Conservation (phyloP, 2,329 filamentous ascomycete genomes). For the Keithomyces neogunnii region DNA sequence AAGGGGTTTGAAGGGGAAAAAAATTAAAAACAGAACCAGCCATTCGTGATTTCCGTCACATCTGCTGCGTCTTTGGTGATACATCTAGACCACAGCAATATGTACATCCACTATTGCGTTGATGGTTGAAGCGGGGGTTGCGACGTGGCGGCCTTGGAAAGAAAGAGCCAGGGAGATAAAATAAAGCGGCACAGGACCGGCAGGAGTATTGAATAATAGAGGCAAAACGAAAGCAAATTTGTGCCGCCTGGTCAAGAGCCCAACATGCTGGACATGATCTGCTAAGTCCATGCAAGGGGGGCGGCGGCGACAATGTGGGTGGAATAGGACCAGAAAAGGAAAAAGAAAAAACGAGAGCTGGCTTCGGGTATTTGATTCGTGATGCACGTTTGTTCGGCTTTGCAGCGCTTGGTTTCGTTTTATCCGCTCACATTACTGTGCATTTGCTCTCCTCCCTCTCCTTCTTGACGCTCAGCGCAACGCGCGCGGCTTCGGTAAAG, state of each 20-base stretch:
- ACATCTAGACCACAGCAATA: neutral
- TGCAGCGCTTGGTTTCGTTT: neutral
- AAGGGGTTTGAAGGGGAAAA: neutral
- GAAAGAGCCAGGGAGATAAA: neutral
- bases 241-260: too few relatives aligned
- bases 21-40: too few relatives aligned
- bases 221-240: too few relatives aligned
- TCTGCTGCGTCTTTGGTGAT: too few relatives aligned
- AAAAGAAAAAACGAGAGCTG: neutral
- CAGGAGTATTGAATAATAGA: neutral
- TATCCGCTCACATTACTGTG: slow-evolving; percentile 43
- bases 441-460: slow-evolving; percentile 56
- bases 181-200: neutral
- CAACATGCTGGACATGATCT: too few relatives aligned
- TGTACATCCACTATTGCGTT: neutral
- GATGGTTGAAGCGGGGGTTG: neutral
- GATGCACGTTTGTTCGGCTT: neutral
- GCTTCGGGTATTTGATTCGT: slow-evolving; percentile 5
- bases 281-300: too few relatives aligned
- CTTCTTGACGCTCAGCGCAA: slow-evolving; percentile 69
- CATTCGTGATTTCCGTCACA: too few relatives aligned
- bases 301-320: neutral
- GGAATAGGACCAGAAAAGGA: neutral
- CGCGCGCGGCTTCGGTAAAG: slow-evolving; percentile 93
- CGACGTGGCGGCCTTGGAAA: neutral